Evolutionary conservation across 2,329 filamentous ascomycete species (phyloP), one percentile per base, ranked within the genome.

Genomic region (Aspergillus novofumigatus): DNA sequence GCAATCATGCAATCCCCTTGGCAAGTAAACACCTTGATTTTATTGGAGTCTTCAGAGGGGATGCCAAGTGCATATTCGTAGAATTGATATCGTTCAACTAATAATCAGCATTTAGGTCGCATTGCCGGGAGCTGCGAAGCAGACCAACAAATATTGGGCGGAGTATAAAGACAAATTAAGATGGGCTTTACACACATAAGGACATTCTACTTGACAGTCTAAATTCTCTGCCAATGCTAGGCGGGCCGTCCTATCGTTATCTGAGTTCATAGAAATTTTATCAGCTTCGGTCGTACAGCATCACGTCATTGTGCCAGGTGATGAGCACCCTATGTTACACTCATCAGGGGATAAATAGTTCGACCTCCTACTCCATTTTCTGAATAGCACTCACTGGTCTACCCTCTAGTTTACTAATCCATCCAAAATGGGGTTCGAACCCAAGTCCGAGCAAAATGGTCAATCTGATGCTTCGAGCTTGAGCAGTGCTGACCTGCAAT

Each of bases 401-500:
- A 10, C 3, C 9, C n/a, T 49, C 20, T 8, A 5, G 21, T 17
- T 7, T n/a, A n/a, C 44, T 9, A 21, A 29, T 44, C 41, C 2
- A 44, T 42, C 4, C 9, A 56, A 44, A 21, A 56, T 56, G 54
- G 54, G 54, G 3, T 49, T 49, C 49, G 17, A 38, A 25, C 10
- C 32, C 49, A 52, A 45, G n/a, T 47, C 49, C 7, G 28, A 47
- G 20, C 17, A 32, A 10, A 25, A 41, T 17, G 23, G 44, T 23
- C 14, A n/a, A 23, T 52, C 20, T 26, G 55, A 57, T 2, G 47
- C 32, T 1, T 11, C 49, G 17, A 61, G 59, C 23, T 50, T 61
- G 25, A 56, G 55, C 35, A 51, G 55, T 35, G 59, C 54, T 21
- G 52, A 44, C 25, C 48, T 62, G 45, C 53, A 62, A 2, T 64